Percentiles rank a stretch among this genome's conserved stretches.
Conservation (phyloP, 768 basidiomycete species). For the Clavulina sp. region DNA sequence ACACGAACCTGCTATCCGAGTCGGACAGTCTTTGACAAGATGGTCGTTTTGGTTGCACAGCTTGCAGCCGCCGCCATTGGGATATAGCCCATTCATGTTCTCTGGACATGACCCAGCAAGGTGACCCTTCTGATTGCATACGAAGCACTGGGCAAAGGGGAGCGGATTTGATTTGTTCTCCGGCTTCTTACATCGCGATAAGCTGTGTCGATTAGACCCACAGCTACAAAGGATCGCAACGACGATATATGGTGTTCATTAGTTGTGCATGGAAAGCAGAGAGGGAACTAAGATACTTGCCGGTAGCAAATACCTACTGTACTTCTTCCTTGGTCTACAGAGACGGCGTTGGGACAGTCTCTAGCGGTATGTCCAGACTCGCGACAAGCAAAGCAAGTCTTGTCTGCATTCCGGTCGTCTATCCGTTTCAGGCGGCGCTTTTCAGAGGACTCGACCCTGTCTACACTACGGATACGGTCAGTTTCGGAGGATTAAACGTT, state of each 20-base stretch:
- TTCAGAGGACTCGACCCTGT: constrained; percentile 27
- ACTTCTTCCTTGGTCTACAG: constrained; percentile 16
- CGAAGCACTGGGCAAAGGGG: constrained; percentile 84
- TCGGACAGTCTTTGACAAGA: constrained; percentile 65
- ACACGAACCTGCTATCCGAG: constrained; percentile 20
- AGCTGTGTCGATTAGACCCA: constrained; percentile 57
- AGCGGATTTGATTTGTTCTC: constrained; percentile 45
- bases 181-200: constrained; percentile 60
- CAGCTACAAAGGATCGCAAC: constrained; percentile 33
- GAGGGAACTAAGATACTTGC: constrained; percentile 23
- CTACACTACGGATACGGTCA: too few species aligned
- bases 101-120: constrained; percentile 68
- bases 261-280: not conserved
- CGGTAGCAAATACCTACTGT: constrained; percentile 52
- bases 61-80: constrained; percentile 81
- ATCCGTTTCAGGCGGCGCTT: constrained; percentile 46
- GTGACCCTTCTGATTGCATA: constrained; percentile 72
- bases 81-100: constrained; percentile 70
- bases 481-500: too few species aligned
- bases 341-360: constrained; percentile 46
- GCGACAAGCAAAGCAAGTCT: constrained; percentile 77
- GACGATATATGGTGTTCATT: not conserved
- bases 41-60: constrained; percentile 74
- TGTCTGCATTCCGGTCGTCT: constrained; percentile 34
- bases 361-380: constrained; percentile 66